Evolutionary conservation across 2,329 filamentous ascomycete genomes (phyloP), one percentile per base, ranked within the genome.

Genomic region (Didymosphaeria variabile): DNA sequence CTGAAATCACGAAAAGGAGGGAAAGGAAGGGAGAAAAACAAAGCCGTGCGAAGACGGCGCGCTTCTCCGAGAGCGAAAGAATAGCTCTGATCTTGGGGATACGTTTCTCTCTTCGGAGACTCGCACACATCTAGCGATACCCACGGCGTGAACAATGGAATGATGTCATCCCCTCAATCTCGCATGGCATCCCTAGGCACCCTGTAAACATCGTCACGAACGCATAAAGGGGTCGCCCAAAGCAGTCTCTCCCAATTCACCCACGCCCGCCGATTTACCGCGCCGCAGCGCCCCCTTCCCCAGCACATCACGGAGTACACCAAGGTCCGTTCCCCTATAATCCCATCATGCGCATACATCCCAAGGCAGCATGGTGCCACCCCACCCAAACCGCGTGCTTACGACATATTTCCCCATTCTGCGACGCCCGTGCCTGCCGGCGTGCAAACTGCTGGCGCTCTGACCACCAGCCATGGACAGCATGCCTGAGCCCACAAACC

Each of bases 351-450:
- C 51, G 51, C 36, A 54, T 42, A 12, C 21, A 26, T 54, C 51
- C 51, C 34, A 54, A 42, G 36, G 17, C 21, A 31, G 51, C 51
- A 17, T 34, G 23, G 51, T 44, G 51, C 3, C 12, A 42, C 23
- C 36, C 13, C 36, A 42, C 1, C 13, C n/a, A 42, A 42, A n/a
- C 54, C 42, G 54, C 44, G 54, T 49, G 44, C 44, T 56, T 26
- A 56, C 54, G 54, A 56, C 54, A 49, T 47, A 23, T 31, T 56
- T 38, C 42, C 42, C 32, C 40, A 56, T 54, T 44, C 36, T 40
- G 36, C n/a, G 21, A 44, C 36, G 51, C 51, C 36, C 36, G 51
- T 47, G 54, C 31, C 54, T 47, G 23, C 29, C 26, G 42, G 29
- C 29, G 42, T 47, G 46, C 54, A 38, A 29, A 56, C 32, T 32